Base-by-base conservation (phyloP, 2,329 filamentous ascomycete species). In the Aspergillus felis region DNA sequence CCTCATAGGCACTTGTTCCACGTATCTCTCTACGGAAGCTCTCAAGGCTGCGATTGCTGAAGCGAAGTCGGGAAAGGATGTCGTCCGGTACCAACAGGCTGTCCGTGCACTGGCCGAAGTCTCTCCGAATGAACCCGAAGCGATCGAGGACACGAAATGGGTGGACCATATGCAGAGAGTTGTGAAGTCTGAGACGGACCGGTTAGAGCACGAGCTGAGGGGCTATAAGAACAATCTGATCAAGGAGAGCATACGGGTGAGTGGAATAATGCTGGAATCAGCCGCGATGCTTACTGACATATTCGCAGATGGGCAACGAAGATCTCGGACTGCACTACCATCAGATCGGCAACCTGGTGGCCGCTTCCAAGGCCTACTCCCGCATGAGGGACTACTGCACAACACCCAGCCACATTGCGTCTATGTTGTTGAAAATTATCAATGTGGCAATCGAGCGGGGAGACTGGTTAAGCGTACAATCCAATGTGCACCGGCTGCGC, bases 171-270 rank as follows among this genome's bases (percentile, higher is more conserved):
- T 83, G 41, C 84, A 87, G 24, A 84, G 84, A 61, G 78, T 82
- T 53, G 90, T 92, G 66, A 84, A 84, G 64, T 76, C 79, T 1
- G 89, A 96, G 73, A 87, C 87, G 0, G 81, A 85, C 55, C 84
- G 89, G n/a, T 80, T 97, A 55, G 91, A 97, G 70, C 79, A 83
- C 17, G 91, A 97, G 74, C 80, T 99, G 22, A 92, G 92, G 73
- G 88, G 88, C 1, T 97, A 97, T 75, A 96, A 94, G 76, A 96
- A 97, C 71, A 99, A 97, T 68, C 78, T 97, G 47, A 92, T 99
- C 67, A 96, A 97, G 72, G 94, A 99, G 77, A 97, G 92, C 77
- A 96, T 97, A 68, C 79, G 92, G 65, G 92, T 95, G 80, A 56
- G 83, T 69, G 44, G 54, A 32, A 32, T 4, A 44, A 22, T 25